These are phyloP conservation scores for Cercospora zeina DNA, from an alignment of 2,329 filamentous ascomycete genomes.

Conservation along the genomic window DNA sequence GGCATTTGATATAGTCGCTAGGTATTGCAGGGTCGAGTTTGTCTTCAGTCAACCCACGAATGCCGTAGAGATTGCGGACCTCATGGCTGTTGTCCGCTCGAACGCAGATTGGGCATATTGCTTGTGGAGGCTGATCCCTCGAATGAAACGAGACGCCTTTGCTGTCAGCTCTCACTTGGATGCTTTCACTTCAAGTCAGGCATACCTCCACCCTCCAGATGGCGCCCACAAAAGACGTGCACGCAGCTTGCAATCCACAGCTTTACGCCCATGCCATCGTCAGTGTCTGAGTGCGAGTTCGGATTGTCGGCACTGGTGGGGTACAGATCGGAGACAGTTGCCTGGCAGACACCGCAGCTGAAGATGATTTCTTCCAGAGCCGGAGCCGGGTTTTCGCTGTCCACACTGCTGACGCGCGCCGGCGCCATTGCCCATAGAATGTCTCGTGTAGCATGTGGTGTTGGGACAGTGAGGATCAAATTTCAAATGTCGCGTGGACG, in stretches of 20 bases:
- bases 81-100: slow-evolving; percentile 39
- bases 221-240: slow-evolving; percentile 52
- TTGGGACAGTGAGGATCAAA: slow-evolving; percentile 2
- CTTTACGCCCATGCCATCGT: slow-evolving; percentile 46
- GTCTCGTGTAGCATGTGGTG: slow-evolving; percentile 8
- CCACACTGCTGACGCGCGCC: slow-evolving; percentile 7
- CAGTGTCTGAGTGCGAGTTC: slow-evolving; percentile 39
- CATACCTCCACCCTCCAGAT: slow-evolving; percentile 53
- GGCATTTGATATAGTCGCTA: slow-evolving; percentile 45
- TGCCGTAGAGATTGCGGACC: slow-evolving; percentile 46
- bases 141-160: slow-evolving; percentile 51
- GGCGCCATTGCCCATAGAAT: slow-evolving; percentile 22
- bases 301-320: slow-evolving; percentile 41
- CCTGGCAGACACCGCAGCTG: slow-evolving; percentile 52
- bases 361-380: slow-evolving; percentile 48
- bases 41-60: slow-evolving; percentile 47
- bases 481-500: neutral
- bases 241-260: slow-evolving; percentile 53
- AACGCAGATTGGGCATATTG: slow-evolving; percentile 50
- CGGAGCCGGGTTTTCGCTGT: slow-evolving; percentile 10
- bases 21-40: slow-evolving; percentile 50
- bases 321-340: slow-evolving; percentile 50
- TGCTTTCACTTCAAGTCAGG: slow-evolving; percentile 4
- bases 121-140: slow-evolving; percentile 43
- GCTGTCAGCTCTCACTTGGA: slow-evolving; percentile 1